Base-by-base conservation (phyloP, 1,284 basidiomycete species). In the Irpex sp. region DNA sequence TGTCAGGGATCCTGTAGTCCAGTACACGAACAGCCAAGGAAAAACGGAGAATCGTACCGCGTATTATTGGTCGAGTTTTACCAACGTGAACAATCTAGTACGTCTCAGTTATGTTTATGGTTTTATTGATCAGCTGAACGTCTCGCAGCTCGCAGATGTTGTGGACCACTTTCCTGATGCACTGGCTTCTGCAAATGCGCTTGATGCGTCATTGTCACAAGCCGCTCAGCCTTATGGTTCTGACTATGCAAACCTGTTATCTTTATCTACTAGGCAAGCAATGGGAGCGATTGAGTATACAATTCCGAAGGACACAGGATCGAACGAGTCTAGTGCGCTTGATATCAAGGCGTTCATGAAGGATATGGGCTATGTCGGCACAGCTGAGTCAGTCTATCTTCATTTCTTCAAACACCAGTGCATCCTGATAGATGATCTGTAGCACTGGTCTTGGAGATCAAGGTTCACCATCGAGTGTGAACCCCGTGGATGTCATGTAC, bases 341-440 rank as follows among this genome's bases (percentile, higher is more conserved):
- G 81, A 83, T 64, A 72, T 82, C 11, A 76, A 76, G 70, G 75
- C 76, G 21, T 84, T 83, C 72, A 80, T 83, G 79, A 82, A 72
- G 65, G 65, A 70, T 58, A 61, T 71, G 3, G 71, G 70, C 6
- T 62, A 26, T 9, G 50, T 35, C 31, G 19, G 53, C 53, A 55
- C 53, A 55, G 53, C 36, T 33, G 58, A 62, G 68, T 69, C 35
- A 61, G 61, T 43, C 9, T 51, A 17, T 26, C 26, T 26, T 26
- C 26, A 26, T 26, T 26, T 26, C 26, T 26, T 26, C 26, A 26
- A 26, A 26, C 4, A 26, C 26, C 26, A 26, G 4, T 26, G 26
- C 26, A 26, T 26, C 26, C 26, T 26, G 26, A 26, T 26, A 26
- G 26, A 26, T 26, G 26, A 26, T 26, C 26, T 26, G 3, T 26